These are phyloP conservation scores for Ascochyta fabae DNA, from an alignment of 2,329 filamentous ascomycete species.

Conservation along the genomic window DNA sequence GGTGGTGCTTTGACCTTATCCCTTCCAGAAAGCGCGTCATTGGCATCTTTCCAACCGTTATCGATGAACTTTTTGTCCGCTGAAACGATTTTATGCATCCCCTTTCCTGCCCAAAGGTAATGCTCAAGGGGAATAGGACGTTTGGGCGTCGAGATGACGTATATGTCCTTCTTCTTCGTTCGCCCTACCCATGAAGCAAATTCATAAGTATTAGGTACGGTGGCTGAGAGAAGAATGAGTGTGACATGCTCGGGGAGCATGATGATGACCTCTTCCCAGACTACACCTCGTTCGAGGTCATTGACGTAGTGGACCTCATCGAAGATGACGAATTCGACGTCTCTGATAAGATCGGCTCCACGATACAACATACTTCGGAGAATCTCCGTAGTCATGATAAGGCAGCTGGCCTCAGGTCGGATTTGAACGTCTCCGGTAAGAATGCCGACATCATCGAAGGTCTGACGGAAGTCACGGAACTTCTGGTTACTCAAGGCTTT, in stretches of 20 bases:
- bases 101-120: constrained; percentile 93
- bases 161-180: constrained; percentile 98
- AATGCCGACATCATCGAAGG: constrained; percentile 95
- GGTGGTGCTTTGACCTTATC: constrained; percentile 72
- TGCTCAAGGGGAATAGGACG: constrained; percentile 94
- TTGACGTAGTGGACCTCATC: constrained; percentile 99
- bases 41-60: constrained; percentile 93
- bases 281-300: constrained; percentile 91
- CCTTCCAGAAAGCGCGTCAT: constrained; percentile 78
- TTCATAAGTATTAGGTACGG: constrained; percentile 95
- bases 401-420: constrained; percentile 92
- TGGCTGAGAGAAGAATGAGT: constrained; percentile 91
- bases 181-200: constrained; percentile 98
- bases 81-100: constrained; percentile 93
- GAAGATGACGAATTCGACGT: constrained; percentile 98
- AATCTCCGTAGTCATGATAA: constrained; percentile 99
- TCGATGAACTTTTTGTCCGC: constrained; percentile 91
- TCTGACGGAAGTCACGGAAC: constrained; percentile 89
- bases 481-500: constrained; percentile 99
- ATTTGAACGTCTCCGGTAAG: constrained; percentile 98
- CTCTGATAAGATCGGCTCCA: constrained; percentile 91
- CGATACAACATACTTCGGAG: constrained; percentile 97
- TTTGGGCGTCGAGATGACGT: constrained; percentile 97
- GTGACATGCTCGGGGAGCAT: constrained; percentile 98
- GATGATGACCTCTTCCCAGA: constrained; percentile 99